phyloP scores from a whole-genome alignment of 2,329 filamentous ascomycete species.

The Trichoderma aggressivum region DNA sequence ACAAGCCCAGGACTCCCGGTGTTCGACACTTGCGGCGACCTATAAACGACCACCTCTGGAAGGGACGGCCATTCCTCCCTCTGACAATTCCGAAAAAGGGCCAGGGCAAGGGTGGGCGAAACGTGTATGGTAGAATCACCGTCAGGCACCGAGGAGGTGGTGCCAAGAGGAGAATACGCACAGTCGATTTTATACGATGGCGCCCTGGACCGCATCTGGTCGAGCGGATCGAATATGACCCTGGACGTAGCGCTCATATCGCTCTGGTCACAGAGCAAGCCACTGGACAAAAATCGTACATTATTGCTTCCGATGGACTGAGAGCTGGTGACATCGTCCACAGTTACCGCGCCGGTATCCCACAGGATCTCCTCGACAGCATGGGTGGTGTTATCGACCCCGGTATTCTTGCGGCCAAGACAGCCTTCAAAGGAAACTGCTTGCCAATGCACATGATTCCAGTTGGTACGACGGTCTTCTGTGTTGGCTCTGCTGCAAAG shows the following conservation, averaged over 20 bases:
- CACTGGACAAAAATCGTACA: constrained; percentile 78
- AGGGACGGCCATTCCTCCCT: constrained; percentile 76
- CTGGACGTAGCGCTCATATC: constrained; percentile 88
- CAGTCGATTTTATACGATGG: constrained; percentile 80
- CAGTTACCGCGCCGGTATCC: constrained; percentile 88
- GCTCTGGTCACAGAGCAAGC: constrained; percentile 75
- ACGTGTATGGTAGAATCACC: constrained; percentile 80
- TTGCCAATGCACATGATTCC: constrained; percentile 94
- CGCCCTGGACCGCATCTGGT: constrained; percentile 80
- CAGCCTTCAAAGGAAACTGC: constrained; percentile 91
- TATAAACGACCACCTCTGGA: constrained; percentile 96
- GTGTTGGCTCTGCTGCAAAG: constrained; percentile 73
- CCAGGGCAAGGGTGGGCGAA: constrained; percentile 87
- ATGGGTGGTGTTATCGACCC: constrained; percentile 95
- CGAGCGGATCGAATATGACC: constrained; percentile 94
- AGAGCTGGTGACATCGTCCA: constrained; percentile 86
- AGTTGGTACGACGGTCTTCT: constrained; percentile 87
- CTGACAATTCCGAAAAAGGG: constrained; percentile 92
- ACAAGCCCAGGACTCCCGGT: constrained; percentile 91
- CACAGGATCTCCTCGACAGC: constrained; percentile 76
- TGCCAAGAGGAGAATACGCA: constrained; percentile 85
- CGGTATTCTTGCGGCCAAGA: constrained; percentile 92
- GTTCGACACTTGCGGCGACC: constrained; percentile 86
- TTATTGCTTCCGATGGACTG: constrained; percentile 92
- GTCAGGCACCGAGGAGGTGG: constrained; percentile 91